Conservation (phyloP, 495 filamentous ascomycete genomes). For the Aspergillus heteromorphus region DNA sequence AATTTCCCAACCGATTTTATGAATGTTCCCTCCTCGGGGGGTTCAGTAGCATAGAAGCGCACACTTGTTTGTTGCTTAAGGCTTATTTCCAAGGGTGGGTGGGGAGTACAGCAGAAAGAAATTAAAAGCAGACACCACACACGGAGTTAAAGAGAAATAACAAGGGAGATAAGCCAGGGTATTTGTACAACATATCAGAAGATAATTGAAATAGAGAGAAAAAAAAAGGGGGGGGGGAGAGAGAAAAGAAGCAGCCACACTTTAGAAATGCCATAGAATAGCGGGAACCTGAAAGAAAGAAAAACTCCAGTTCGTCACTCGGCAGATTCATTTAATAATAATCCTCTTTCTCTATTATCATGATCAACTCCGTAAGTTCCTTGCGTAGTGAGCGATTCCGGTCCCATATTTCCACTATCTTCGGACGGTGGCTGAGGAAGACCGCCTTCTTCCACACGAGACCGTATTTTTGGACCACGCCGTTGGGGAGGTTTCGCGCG, state of each 20-base stretch:
- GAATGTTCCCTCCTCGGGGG: neutral
- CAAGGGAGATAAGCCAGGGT: slow-evolving; percentile 14
- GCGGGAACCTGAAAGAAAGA: too few relatives aligned
- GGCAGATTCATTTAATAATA: slow-evolving; percentile 22
- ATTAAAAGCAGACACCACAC: neutral
- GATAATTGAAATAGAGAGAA: neutral
- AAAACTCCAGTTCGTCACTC: neutral
- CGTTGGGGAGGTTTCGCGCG: slow-evolving; percentile 60
- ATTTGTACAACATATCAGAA: slow-evolving; percentile 19
- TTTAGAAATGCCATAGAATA: slow-evolving; percentile 7
- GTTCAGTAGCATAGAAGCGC: too few relatives aligned
- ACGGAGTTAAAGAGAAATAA: slow-evolving; percentile 7
- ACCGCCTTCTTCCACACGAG: slow-evolving; percentile 40
- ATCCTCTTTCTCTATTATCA: slow-evolving; percentile 41
- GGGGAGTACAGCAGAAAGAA: neutral
- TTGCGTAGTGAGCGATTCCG: slow-evolving; percentile 40
- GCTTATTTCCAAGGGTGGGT: neutral
- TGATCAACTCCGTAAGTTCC: slow-evolving; percentile 40
- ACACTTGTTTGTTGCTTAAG: too few relatives aligned
- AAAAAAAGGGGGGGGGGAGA: slow-evolving; percentile 8
- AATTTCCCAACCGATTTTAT: neutral
- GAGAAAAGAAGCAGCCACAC: slow-evolving; percentile 15
- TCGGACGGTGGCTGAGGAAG: slow-evolving; percentile 36
- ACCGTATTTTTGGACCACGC: slow-evolving; percentile 25
- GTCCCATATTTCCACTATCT: slow-evolving; percentile 41